Percentiles rank a stretch among this genome's conserved stretches.
phyloP scores from a whole-genome alignment of 495 filamentous ascomycete species.

The Penicillium crystallinum region DNA sequence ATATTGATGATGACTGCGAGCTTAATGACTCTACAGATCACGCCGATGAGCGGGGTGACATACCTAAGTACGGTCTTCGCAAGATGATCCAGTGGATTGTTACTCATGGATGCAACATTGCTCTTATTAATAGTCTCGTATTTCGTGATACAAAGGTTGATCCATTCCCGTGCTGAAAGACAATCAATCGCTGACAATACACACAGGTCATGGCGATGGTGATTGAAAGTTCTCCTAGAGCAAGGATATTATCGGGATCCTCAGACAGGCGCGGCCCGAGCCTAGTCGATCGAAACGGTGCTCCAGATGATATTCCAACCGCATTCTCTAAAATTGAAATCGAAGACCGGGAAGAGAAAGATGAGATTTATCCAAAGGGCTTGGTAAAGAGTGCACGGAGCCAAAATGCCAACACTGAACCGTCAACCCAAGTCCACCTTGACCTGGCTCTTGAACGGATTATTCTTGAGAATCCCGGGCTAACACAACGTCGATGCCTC shows the following conservation, averaged over 20 bases:
- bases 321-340: neutral
- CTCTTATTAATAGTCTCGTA: slow-evolving; percentile 55
- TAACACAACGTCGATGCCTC: neutral
- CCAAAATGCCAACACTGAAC: neutral
- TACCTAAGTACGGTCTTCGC: slow-evolving; percentile 29
- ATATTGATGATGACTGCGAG: neutral
- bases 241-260: neutral
- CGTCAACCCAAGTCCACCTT: neutral
- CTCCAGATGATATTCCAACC: neutral
- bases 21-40: neutral
- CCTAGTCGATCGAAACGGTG: neutral
- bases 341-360: neutral
- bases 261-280: neutral
- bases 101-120: slow-evolving; percentile 47
- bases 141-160: slow-evolving; percentile 56
- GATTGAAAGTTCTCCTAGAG: slow-evolving; percentile 27
- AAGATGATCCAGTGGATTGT: slow-evolving; percentile 47
- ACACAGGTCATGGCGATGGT: slow-evolving; percentile 39
- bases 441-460: neutral
- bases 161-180: neutral
- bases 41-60: neutral
- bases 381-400: too few species aligned
- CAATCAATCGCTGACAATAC: neutral
- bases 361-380: too few species aligned
- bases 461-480: neutral